A percentile compares a stretch with the other conserved stretches of the same genome.
phyloP scores from a whole-genome alignment of 75 land plant species.

The Sequoiadendron giganteum region DNA sequence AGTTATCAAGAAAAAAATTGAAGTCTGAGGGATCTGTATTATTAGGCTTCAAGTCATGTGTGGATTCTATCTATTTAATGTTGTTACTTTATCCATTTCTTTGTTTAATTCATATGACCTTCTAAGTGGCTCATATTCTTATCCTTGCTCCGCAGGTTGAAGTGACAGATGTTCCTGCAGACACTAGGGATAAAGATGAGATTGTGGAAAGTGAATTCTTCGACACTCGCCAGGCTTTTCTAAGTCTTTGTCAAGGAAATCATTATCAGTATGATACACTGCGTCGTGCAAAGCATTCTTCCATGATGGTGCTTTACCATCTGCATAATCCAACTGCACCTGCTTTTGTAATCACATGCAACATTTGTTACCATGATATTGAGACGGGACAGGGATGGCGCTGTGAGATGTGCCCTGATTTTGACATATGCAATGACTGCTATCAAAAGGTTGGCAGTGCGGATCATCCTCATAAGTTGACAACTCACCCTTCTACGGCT shows the following conservation, averaged over 20 bases:
- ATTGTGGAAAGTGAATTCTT: constrained; percentile 95
- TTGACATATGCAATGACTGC: constrained; percentile 86
- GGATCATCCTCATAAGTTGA: constrained; percentile 86
- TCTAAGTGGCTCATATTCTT: neutral
- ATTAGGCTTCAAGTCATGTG: neutral
- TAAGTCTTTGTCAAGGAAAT: constrained; percentile 97
- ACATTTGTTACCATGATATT: constrained; percentile 77
- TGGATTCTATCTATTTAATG: neutral
- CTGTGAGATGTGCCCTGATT: constrained; percentile 91
- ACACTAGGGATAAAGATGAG: constrained; percentile 95
- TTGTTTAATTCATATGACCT: neutral
- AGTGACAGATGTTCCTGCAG: constrained; percentile 48
- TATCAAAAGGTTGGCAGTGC: constrained; percentile 57
- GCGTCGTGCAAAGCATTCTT: constrained; percentile 97
- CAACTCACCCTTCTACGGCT: constrained; percentile 65
- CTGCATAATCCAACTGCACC: constrained; percentile 98
- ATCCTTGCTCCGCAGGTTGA: constrained; percentile 5
- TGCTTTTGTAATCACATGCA: constrained; percentile 92
- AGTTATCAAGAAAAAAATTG: neutral
- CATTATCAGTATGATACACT: constrained; percentile 99
- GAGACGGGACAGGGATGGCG: constrained; percentile 96
- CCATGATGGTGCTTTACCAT: constrained; percentile 99
- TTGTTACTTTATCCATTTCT: neutral
- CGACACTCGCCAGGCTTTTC: constrained; percentile 97
- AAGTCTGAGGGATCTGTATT: neutral